Evolutionary conservation across 345 rosid genomes (phyloP), one percentile per base, ranked within the genome.

Genomic region (Eucalyptus curtisii): DNA sequence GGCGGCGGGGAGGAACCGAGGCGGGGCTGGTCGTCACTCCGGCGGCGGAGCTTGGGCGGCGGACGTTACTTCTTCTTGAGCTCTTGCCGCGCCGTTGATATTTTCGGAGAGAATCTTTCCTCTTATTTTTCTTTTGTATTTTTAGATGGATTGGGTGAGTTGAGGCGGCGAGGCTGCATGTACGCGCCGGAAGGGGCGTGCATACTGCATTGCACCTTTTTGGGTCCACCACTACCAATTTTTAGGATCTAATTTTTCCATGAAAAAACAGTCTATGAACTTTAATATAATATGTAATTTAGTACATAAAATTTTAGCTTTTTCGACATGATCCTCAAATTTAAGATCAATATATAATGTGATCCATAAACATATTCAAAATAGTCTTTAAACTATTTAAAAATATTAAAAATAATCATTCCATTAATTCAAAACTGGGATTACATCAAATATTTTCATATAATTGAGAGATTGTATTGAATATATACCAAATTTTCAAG

Each of bases 381-480:
- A 7, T 52, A 52, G 2, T 52, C 0, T 1, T 44, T 44, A 44
- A 44, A 44, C 2, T 7, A 44, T 44, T n/a, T n/a, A n/a, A 50
- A 50, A 50, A 50, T 7, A 50, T 50, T 50, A 50, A 50, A 50
- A 50, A 0, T 7, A 17, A 4, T 7, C 22, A 1, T 7, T 50
- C 0, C 0, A 17, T 17, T 50, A 17, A 50, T 17, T 50, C 2
- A 17, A 50, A 50, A 50, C 3, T 17, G 1, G 0, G 22, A 7
- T 0, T 50, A 3, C 2, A 52, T 7, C 9, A 52, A 17, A 52
- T 52, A 4, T 7, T 52, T 50, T 52, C 9, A 52, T 52, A 3
- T 1, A 3, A 17, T 52, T 10, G 10, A 52, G 22, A 52, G 9
- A 52, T 19, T 1, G 10, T 52, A 52, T 52, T 52, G 2, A 19